phyloP scores from a whole-genome alignment of 2,329 filamentous ascomycete genomes.

The Trichoderma sp. region DNA sequence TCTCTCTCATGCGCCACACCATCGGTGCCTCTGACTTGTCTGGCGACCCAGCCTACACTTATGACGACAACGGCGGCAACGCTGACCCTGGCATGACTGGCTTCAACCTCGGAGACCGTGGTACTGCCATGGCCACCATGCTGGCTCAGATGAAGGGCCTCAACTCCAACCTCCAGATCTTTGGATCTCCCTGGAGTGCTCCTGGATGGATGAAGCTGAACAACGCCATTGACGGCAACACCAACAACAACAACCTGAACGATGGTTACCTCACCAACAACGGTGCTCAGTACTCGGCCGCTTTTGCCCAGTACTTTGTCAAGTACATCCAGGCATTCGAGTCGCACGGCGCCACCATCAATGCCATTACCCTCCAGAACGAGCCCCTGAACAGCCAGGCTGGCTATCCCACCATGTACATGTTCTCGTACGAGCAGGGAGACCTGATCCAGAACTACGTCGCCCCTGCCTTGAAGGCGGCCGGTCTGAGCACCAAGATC shows the following conservation, averaged over 20 bases:
- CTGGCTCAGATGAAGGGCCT: conserved; percentile 34
- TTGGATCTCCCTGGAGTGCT: conserved; percentile 39
- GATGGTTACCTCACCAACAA: conserved; percentile 31
- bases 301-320: conserved; percentile 35
- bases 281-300: conserved; percentile 31
- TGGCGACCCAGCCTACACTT: conserved; percentile 37
- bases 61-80: conserved; percentile 35
- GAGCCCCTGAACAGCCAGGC: conserved; percentile 22
- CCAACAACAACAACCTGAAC: conserved; percentile 29
- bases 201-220: conserved; percentile 43
- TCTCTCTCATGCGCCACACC: conserved; percentile 38
- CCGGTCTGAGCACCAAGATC: conserved; percentile 18
- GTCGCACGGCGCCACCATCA: conserved; percentile 13
- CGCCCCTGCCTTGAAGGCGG: conserved; percentile 18
- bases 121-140: conserved; percentile 37
- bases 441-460: conserved; percentile 20
- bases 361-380: conserved; percentile 22
- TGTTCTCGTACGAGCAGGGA: conserved; percentile 20
- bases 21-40: conserved; percentile 41
- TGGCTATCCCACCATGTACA: conserved; percentile 22
- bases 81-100: conserved; percentile 29
- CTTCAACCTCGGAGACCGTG: conserved; percentile 38
- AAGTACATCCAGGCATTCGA: conserved; percentile 22
- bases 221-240: conserved; percentile 32
- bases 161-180: conserved; percentile 33